Base-by-base conservation (phyloP, 768 basidiomycete genomes). In the Trametes coccinea region DNA sequence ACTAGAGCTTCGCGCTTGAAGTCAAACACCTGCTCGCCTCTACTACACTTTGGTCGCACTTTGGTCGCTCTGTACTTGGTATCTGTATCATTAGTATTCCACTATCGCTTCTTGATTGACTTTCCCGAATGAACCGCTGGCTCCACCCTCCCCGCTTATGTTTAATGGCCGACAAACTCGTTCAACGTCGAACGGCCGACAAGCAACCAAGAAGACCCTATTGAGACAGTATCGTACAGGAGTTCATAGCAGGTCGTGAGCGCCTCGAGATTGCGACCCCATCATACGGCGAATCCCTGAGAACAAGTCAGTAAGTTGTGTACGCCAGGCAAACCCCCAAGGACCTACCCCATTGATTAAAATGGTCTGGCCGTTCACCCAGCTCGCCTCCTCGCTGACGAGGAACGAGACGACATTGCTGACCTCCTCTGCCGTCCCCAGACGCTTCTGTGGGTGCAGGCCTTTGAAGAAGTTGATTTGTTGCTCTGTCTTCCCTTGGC, bases 321-420 rank as follows among this genome's bases (percentile, higher is more conserved):
- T n/a, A 27, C 22, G 27, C 11, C 22, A 47, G 9, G 22, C 2
- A 11, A 7, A 10, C 13, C 37, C 7, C 17, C 41, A 4, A 22
- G 33, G 3, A 66, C 83, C 72, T 57, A 84, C 86, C 67, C 86
- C 84, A 66, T 85, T 83, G 9, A 82, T 80, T 16, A 77, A 72
- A n/a, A 85, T 74, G 61, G 80, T 84, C 70, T 85, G 82, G 0
- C 84, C 84, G 63, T 81, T 85, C 7, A 85, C 72, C 84, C 85
- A 85, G 53, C 77, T 75, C 0, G 81, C 82, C 3, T 82, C 84
- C 4, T 76, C 75, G 61, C 80, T 80, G 4, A 77, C 80, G 10
- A 86, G 63, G 67, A 86, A 86, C 4, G 78, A 77, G 1, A 86
- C 84, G 6, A 81, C 70, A 0, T 81, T 79, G 9, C 79, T 80